Evolutionary conservation across 352 stramenopile genomes (phyloP), one percentile per base, ranked within the genome.

Genomic region (Phytophthora citrophthora): DNA sequence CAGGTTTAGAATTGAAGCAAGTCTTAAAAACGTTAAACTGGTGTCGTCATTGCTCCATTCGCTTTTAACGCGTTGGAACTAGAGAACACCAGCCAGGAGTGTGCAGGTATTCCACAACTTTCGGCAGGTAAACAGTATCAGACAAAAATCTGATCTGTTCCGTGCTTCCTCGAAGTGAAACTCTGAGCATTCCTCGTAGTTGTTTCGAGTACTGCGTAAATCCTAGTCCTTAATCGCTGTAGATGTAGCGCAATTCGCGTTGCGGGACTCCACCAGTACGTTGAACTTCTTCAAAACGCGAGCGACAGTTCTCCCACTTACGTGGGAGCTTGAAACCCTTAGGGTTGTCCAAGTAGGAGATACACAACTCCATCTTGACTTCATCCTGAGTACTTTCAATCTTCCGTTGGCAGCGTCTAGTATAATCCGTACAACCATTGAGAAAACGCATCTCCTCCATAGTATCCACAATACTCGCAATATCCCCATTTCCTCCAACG

Each of bases 251-350:
- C 4, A 20, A 6, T 18, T 52, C 16, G 2, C 53, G 20, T 3
- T 23, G 15, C 6, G 38, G 57, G 12, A 23, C 39, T 11, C 26
- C 38, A 15, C 48, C 39, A n/a, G 31, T 4, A 1, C 31, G 18
- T 16, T n/a, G 16, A 20, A 60, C 49, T 18, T 60, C 15, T 15
- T 72, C 51, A 26, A 59, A 63, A 0, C 57, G 57, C n/a, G 50
- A 23, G 18, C 51, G 57, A 31, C 58, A 64, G 1, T 11, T 29
- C 18, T 72, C 58, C 64, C 64, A 72, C 20, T 64, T 72, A 29
- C 46, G 58, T 5, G 58, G 64, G 4, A 72, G 52, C 27, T 44
- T 38, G 10, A 65, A 40, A 9, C 52, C 58, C 11, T 36, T 61
- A 12, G 41, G 27, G 31, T 68, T 39, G 6, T 44, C 38, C 23